Evolutionary conservation across 2,329 filamentous ascomycete genomes (phyloP).

Genomic region (Keithomyces neogunnii): DNA sequence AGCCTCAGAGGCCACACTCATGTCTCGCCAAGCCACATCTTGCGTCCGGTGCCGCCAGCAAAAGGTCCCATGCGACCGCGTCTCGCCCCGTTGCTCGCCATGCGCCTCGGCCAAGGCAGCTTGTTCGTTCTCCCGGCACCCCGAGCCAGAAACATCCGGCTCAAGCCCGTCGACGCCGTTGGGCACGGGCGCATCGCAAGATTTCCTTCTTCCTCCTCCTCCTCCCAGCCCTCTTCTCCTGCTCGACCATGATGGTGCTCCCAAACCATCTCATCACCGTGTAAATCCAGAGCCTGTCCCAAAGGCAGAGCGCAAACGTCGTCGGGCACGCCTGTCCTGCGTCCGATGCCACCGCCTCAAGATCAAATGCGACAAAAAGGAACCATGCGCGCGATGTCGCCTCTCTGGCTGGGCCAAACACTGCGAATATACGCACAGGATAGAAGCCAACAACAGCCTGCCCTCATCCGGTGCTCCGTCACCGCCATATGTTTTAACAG

Average conservation of each 20-base stretch:
- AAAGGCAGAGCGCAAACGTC: not conserved
- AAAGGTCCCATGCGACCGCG: no score
- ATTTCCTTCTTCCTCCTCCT: no score
- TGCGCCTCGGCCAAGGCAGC: not conserved
- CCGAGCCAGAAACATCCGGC: no score
- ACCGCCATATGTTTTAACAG: not conserved
- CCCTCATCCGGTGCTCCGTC: not conserved
- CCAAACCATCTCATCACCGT: no score
- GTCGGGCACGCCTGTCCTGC: slow-evolving; percentile 7
- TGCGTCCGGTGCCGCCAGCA: no score
- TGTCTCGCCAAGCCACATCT: no score
- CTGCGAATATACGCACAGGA: slow-evolving; percentile 6
- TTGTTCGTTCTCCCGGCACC: not conserved
- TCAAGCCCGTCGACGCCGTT: not conserved
- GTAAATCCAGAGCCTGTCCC: not conserved
- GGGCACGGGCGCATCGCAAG: not conserved
- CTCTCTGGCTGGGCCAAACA: slow-evolving; percentile 3
- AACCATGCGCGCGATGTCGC: slow-evolving; percentile 7
- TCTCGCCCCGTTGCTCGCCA: not conserved
- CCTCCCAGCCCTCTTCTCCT: no score
- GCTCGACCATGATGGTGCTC: no score
- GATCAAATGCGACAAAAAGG: slow-evolving; percentile 6
- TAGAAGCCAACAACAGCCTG: not conserved
- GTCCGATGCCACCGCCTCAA: slow-evolving; percentile 7
- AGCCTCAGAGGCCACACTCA: no score